phyloP scores from a whole-genome alignment of 2,329 filamentous ascomycete genomes.

The Beauveria pseudobassiana region DNA sequence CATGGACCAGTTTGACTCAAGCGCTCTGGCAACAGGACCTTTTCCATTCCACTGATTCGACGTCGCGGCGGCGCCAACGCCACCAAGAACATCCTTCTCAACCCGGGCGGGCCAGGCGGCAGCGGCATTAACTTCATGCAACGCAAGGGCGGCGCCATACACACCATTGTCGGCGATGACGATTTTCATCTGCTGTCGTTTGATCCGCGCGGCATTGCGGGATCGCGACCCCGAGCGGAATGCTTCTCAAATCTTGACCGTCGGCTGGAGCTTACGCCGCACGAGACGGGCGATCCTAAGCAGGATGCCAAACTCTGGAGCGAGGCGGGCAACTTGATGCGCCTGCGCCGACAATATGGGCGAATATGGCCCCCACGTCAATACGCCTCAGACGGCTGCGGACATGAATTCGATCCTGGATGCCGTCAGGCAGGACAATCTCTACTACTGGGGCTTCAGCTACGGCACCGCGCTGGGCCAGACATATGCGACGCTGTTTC shows the following conservation, averaged over 20 bases:
- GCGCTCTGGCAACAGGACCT: constrained; percentile 29
- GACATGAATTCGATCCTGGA: constrained; percentile 32
- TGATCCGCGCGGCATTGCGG: constrained; percentile 37
- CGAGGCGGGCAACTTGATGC: constrained; percentile 29
- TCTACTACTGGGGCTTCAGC: constrained; percentile 35
- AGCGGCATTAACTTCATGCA: constrained; percentile 34
- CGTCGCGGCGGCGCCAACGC: constrained; percentile 34
- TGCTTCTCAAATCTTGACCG: constrained; percentile 32
- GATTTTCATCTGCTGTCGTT: constrained; percentile 38
- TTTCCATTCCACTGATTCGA: constrained; percentile 37
- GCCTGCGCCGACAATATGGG: constrained; percentile 7
- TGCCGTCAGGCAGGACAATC: constrained; percentile 25
- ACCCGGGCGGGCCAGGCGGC: constrained; percentile 41
- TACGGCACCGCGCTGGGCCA: constrained; percentile 35
- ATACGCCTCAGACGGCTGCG: constrained; percentile 16
- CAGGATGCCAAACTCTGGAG: constrained; percentile 31
- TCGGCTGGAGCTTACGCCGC: constrained; percentile 20
- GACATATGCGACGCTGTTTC: constrained; percentile 32
- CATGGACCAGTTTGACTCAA: constrained; percentile 36
- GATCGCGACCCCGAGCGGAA: constrained; percentile 22
- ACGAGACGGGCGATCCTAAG: constrained; percentile 18
- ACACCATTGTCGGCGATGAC: constrained; percentile 31
- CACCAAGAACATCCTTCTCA: constrained; percentile 36
- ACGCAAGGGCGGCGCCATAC: constrained; percentile 28
- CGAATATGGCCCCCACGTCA: constrained; percentile 12